Base-by-base conservation (phyloP, 768 basidiomycete species). In the Pisolithus tinctorius region DNA sequence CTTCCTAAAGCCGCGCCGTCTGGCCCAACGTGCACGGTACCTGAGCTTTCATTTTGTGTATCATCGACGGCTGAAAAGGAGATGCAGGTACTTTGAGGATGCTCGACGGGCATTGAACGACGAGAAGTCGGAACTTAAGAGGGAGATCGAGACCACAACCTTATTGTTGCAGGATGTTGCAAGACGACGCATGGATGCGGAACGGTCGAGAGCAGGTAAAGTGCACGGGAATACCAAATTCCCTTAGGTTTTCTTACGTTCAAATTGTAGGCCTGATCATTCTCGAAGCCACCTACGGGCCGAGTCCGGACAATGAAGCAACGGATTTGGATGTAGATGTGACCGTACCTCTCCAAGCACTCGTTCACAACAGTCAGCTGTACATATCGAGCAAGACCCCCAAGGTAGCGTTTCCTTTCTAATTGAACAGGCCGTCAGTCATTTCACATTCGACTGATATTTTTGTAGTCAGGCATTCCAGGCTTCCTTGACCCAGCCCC, bases 401-500 rank as follows among this genome's bases (percentile, higher is more conserved):
- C 44, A 95, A 94, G 78, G 87, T 89, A 49, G 54, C 9, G 31
- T 49, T 41, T 47, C 41, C 45, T 27, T 48, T 40, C 43, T n/a
- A 29, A 45, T 29, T 7, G 43, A 17, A 17, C 27, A 4, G 13
- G 43, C 14, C 7, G 31, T 13, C 6, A 14, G 40, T 40, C 47
- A 29, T 37, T 51, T 34, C 23, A 31, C 41, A 26, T 50, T 36
- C 25, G 16, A 31, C 52, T 57, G 30, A 55, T 40, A 34, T 50
- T 53, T 34, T 48, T 36, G 30, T 57, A 87, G 88, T 72, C 82
- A 52, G 78, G 81, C 26, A 73, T 95, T 38, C 83, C 89, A 61
- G 92, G 92, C n/a, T 93, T 96, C 72, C 83, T 80, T 62, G 92
- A 95, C 70, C 87, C 88, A 50, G 83, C 84, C 16, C 83, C 88